A percentile compares a stretch with the other conserved stretches of the same genome.
These are phyloP conservation scores for Escallonia rubra DNA, from an alignment of 129 eudicot genomes.

Conservation along the genomic window DNA sequence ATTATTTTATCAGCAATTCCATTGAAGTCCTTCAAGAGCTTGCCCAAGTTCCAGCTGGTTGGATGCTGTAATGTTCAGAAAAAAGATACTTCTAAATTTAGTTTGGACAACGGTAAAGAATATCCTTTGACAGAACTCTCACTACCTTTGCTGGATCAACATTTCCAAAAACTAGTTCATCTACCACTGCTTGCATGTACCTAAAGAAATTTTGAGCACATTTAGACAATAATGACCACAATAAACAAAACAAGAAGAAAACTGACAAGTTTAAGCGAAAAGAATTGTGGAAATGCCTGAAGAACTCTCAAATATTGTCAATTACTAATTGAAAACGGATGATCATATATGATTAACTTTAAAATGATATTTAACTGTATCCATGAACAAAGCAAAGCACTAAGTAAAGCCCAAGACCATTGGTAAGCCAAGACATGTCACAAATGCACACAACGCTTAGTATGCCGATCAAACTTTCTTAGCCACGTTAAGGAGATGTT, in stretches of 20 bases:
- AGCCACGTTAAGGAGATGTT: too few species aligned
- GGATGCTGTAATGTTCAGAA: constrained; percentile 56
- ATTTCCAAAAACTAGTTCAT: constrained; percentile 70
- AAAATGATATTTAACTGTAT: too few species aligned
- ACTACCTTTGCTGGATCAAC: constrained; percentile 72
- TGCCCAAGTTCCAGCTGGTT: constrained; percentile 60
- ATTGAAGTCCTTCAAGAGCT: constrained; percentile 61
- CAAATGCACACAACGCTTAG: too few species aligned
- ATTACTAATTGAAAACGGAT: too few species aligned
- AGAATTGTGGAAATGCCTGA: too few species aligned
- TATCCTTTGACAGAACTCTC: constrained; percentile 3
- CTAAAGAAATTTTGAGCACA: constrained; percentile 30
- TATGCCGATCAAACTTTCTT: too few species aligned
- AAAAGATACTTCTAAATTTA: constrained; percentile 1
- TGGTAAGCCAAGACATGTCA: too few species aligned
- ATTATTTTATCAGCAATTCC: constrained; percentile 49
- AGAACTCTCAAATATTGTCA: too few species aligned
- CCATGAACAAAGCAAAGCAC: too few species aligned
- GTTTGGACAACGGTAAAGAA: constrained; percentile 5
- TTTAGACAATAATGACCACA: neutral
- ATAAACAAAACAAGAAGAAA: neutral
- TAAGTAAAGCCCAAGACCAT: too few species aligned
- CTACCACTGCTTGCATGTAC: constrained; percentile 98
- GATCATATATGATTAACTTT: too few species aligned
- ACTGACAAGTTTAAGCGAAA: neutral